Percentiles rank a stretch among this genome's conserved stretches.
These are phyloP conservation scores for Chytriomyces sp. DNA, from an alignment of 192 early-diverging fungal species.

Conservation along the genomic window DNA sequence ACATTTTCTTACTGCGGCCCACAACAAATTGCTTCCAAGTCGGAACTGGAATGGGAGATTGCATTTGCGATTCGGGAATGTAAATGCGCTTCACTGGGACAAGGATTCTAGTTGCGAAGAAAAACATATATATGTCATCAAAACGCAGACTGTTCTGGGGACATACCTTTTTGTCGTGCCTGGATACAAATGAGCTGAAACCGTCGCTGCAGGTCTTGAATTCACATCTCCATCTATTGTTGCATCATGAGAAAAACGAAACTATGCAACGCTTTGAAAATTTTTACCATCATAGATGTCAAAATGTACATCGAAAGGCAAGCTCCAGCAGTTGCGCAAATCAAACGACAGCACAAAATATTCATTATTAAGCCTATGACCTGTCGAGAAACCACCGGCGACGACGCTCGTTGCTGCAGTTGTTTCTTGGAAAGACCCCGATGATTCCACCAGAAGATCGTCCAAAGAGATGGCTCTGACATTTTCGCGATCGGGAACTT, in stretches of 20 bases:
- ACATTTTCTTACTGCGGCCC: slow-evolving; percentile 55
- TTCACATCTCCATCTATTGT: slow-evolving; percentile 6
- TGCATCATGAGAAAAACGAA: background rate
- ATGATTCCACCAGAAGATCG: slow-evolving; percentile 56
- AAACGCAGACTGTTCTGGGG: background rate
- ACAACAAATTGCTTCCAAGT: slow-evolving; percentile 82
- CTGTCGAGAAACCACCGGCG: background rate
- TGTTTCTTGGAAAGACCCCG: slow-evolving; percentile 20
- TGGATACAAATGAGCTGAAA: slow-evolving; percentile 46
- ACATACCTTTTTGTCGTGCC: slow-evolving; percentile 52
- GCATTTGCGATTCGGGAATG: slow-evolving; percentile 53
- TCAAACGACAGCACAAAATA: slow-evolving; percentile 81
- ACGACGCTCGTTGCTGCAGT: slow-evolving; percentile 32
- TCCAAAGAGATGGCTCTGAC: slow-evolving; percentile 46
- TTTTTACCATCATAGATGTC: slow-evolving; percentile 64
- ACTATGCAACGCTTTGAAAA: background rate
- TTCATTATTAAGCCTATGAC: slow-evolving; percentile 39
- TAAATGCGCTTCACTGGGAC: slow-evolving; percentile 69
- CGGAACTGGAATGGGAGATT: slow-evolving; percentile 69
- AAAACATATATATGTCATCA: slow-evolving; percentile 2
- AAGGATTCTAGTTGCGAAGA: slow-evolving; percentile 54
- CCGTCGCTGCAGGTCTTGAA: slow-evolving; percentile 30
- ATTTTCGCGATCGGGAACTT: slow-evolving; percentile 7
- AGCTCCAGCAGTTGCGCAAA: slow-evolving; percentile 73
- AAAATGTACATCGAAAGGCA: slow-evolving; percentile 76